Percentiles rank a stretch among this genome's conserved stretches.
These are phyloP conservation scores for Aspergillus amoenus DNA, from an alignment of 2,329 filamentous ascomycete genomes.

Conservation along the genomic window DNA sequence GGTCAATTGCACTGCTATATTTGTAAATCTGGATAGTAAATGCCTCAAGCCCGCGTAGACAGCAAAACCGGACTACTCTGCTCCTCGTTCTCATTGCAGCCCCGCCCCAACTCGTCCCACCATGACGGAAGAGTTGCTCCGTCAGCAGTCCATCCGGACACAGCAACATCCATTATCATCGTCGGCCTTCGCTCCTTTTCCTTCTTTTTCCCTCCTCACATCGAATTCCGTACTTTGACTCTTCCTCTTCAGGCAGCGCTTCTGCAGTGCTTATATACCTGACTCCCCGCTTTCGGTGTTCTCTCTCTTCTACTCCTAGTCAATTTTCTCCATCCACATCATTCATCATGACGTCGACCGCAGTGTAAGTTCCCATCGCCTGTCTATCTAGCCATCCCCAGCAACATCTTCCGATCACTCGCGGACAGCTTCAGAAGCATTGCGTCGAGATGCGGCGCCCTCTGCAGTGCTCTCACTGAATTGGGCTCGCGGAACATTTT, in stretches of 20 bases:
- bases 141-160: constrained; percentile 27
- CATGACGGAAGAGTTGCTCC: constrained; percentile 40
- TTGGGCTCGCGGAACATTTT: background rate
- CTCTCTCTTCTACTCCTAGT: constrained; percentile 14
- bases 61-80: constrained; percentile 35
- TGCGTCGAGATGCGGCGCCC: background rate
- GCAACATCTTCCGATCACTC: background rate
- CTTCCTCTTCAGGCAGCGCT: constrained; percentile 13
- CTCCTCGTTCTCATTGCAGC: constrained; percentile 31
- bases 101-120: constrained; percentile 27
- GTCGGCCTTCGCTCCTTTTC: constrained; percentile 25
- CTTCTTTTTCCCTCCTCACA: constrained; percentile 17
- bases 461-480: background rate
- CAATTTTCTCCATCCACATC: constrained; percentile 14
- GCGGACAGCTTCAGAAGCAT: background rate
- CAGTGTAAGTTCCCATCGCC: constrained; percentile 41
- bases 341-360: constrained; percentile 39
- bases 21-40: constrained; percentile 1
- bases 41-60: background rate
- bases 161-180: constrained; percentile 10
- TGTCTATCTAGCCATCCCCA: constrained; percentile 1
- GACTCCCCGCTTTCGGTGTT: constrained; percentile 10
- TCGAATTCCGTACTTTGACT: constrained; percentile 10
- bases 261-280: constrained; percentile 17
- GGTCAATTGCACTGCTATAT: background rate